Base-by-base conservation (phyloP, 331 rosid genomes). In the Arachis monticola region DNA sequence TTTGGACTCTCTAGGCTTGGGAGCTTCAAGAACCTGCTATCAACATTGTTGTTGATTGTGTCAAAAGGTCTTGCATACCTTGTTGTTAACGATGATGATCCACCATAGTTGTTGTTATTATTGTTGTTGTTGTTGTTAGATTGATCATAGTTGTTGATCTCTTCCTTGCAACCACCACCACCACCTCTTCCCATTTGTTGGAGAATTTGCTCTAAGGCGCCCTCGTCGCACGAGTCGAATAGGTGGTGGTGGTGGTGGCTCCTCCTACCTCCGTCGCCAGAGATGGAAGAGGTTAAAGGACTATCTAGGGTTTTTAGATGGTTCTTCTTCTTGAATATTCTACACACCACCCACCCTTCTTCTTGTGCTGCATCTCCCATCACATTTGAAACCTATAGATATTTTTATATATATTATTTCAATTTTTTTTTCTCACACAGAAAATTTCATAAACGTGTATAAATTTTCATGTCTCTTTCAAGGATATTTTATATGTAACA, bases 301-400 rank as follows among this genome's bases (percentile, higher is more conserved):
- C 86, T 89, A 31, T 77, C 92, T 78, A 83, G 82, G 86, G 88
- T 83, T 89, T 91, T 91, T 42, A 84, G 89, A 61, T 84, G 92
- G 80, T 73, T 91, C 83, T 89, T 93, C 89, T 91, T 91, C 92
- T 91, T 87, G 88, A 93, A 93, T 74, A 91, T 89, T 59, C 96
- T 80, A 47, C 97, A 91, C 64, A 93, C 97, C 83, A 89, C 98
- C 96, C 98, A 93, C 27, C 96, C 97, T 63, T 91, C 96, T 69
- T 93, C 97, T 14, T 87, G 96, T 0, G 55, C 65, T 7, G 53
- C 82, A 58, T 93, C 97, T 12, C 90, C 90, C 77, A 86, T 81
- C 56, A 83, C 82, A 59, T 70, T 76, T 2, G 91, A 42, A 42
- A 82, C 83, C 93, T 88, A 44, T 35, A 35, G 2, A 32, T 35